Base-by-base conservation (phyloP, 1,284 basidiomycete genomes). In the Trametes pubescens region DNA sequence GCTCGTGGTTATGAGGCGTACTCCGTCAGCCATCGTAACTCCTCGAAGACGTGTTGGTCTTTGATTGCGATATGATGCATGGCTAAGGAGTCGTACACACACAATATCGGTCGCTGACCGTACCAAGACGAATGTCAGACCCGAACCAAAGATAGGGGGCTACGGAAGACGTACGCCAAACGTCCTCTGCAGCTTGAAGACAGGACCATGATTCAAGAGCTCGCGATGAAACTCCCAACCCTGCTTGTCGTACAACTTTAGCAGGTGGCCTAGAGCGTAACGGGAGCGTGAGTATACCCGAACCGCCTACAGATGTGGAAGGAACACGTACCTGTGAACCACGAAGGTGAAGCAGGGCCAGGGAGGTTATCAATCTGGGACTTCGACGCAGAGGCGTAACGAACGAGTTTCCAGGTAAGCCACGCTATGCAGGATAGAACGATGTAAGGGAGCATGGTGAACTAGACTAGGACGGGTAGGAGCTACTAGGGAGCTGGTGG, bases 251-350 rank as follows among this genome's bases (percentile, higher is more conserved):
- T 49, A 49, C 11, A 49, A 18, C 18, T 49, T 9, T 26, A 13
- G 26, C 4, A 49, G 48, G 26, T 49, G 24, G 18, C 48, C 48
- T 49, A 13, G 37, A 16, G 37, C 11, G 10, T 13, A 32, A 26
- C 1, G 4, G 7, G 16, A 7, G 13, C 32, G 4, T 26, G 9
- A 10, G 48, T 18, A 32, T 32, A 32, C 29, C 8, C 29, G 29
- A 4, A 8, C 7, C 29, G 29, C 24, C 24, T 29, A 16, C 13
- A 24, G 26, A 9, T 4, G 26, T 6, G 14, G 14, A 16, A 32
- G 24, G 16, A 26, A 49, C 11, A 49, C 48, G 26, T 13, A 86
- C 70, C 88, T 86, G 5, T 29, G 24, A 32, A 9, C 48, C 48
- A 49, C 16, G 48, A 49, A 1, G 48, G 48, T 1, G 48, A 49